Base-by-base conservation (phyloP, 2,329 filamentous ascomycete species). In the Colletotrichum caudatum region DNA sequence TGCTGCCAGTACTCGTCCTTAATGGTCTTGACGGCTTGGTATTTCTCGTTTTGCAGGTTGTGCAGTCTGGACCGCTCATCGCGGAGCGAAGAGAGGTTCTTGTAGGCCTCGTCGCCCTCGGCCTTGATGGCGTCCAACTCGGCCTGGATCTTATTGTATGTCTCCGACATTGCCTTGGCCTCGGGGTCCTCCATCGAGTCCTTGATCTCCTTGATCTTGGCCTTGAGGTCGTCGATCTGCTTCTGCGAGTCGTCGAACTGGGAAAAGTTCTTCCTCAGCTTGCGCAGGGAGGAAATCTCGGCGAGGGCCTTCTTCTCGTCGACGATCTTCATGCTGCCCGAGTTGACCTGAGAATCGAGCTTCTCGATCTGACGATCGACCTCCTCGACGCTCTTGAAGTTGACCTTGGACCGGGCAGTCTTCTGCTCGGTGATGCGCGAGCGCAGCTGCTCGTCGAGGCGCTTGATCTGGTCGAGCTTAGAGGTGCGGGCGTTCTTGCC, bases 281-380 rank as follows among this genome's bases (percentile, higher is more conserved):
- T 97, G 82, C 93, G 92, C 76, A 98, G 85, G 80, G 85, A 92
- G 60, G 92, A 93, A 77, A 97, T 92, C 78, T 98, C 94, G 62
- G 89, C 85, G 26, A 98, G 87, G 11, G 94, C 91, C 89, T 98
- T 98, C 88, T 94, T 97, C 89, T 98, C 96, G 77, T 99, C 96
- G 14, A 98, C 96, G 63, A 99, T 86, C 85, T 95, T 97, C 92
- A 99, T 95, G 81, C 89, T 92, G 75, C 95, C 95, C 46, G 91
- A 89, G 81, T 97, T 93, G 77, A 98, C 94, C 81, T 95, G 89
- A 82, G 92, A 92, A 76, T 97, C 93, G 65, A 98, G 90, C 64
- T 87, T 87, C 72, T 89, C 88, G 77, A 98, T 96, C 82, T 96
- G 90, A 74, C 88, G 87, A 81, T 98, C 94, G 75, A 99, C 85